phyloP scores from a whole-genome alignment of 2,329 filamentous ascomycete species.

The Epichloe glyceriae region DNA sequence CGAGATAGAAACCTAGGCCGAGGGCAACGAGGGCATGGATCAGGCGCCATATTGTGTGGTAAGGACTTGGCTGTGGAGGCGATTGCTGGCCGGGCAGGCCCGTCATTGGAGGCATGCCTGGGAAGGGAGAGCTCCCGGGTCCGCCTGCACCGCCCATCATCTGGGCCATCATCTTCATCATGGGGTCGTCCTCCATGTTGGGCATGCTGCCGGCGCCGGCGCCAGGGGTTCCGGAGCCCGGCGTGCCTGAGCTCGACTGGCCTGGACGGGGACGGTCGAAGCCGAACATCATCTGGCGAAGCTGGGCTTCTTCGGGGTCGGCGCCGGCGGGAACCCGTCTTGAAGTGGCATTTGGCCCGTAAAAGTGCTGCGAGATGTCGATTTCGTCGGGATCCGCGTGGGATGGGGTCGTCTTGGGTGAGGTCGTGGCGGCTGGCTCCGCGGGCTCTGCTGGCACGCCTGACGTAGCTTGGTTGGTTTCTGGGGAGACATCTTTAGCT shows the following conservation, averaged over 20 bases:
- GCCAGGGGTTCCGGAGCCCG: too few species aligned
- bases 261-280: constrained; percentile 29
- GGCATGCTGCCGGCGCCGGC: constrained; percentile 9
- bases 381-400: constrained; percentile 59
- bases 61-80: constrained; percentile 21
- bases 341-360: constrained; percentile 34
- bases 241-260: constrained; percentile 10
- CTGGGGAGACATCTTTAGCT: not conserved
- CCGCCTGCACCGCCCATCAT: constrained; percentile 41
- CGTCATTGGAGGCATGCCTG: constrained; percentile 29
- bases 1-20: constrained; percentile 56
- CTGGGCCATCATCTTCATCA: constrained; percentile 60
- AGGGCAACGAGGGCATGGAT: constrained; percentile 62
- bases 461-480: constrained; percentile 4
- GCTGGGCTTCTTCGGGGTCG: constrained; percentile 39
- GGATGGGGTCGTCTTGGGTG: not conserved
- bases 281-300: constrained; percentile 53
- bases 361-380: constrained; percentile 66
- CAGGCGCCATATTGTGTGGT: constrained; percentile 52
- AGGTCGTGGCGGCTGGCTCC: not conserved
- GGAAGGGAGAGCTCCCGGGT: constrained; percentile 21
- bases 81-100: constrained; percentile 24
- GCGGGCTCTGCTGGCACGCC: not conserved
- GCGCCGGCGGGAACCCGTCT: constrained; percentile 14
- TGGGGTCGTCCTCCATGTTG: constrained; percentile 20